phyloP scores from a whole-genome alignment of 176 grass and related monocot species.

The sorghum (Sorghum bicolor) region DNA sequence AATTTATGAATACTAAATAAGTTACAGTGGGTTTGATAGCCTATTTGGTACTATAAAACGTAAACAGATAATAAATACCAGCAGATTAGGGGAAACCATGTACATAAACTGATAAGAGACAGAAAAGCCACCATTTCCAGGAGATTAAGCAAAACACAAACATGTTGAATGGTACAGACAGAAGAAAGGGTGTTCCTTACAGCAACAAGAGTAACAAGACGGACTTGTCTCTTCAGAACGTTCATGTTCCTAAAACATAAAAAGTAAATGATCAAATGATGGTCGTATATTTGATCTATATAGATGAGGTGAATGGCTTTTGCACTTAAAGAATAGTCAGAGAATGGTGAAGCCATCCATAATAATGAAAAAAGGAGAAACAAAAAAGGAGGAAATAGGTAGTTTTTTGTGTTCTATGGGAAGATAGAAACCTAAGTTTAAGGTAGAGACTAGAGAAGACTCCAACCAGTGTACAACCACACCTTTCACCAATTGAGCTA shows the following conservation, averaged over 20 bases:
- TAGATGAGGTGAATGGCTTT: background rate
- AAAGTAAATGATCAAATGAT: constrained; percentile 23
- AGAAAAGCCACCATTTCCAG: constrained; percentile 3
- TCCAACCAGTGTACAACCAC: background rate
- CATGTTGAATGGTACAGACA: constrained; percentile 20
- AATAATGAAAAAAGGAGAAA: background rate
- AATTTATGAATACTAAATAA: background rate
- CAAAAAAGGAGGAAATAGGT: background rate
- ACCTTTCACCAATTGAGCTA: background rate
- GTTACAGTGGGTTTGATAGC: constrained; percentile 7
- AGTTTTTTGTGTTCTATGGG: background rate
- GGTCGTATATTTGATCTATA: background rate
- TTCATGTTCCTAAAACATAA: constrained; percentile 79
- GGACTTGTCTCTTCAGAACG: constrained; percentile 60
- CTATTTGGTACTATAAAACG: background rate
- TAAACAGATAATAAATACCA: constrained; percentile 14
- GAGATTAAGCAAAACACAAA: constrained; percentile 20
- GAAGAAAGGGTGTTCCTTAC: constrained; percentile 56
- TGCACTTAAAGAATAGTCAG: background rate
- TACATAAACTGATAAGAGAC: background rate
- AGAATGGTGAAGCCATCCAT: background rate
- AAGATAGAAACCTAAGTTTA: background rate
- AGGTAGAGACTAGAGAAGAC: background rate
- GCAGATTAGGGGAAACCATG: constrained; percentile 1
- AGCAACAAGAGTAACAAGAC: constrained; percentile 72